A percentile compares a stretch with the other conserved stretches of the same genome.
Conservation (phyloP, 192 early-diverging fungal species). For the Obelidium mucronatum region DNA sequence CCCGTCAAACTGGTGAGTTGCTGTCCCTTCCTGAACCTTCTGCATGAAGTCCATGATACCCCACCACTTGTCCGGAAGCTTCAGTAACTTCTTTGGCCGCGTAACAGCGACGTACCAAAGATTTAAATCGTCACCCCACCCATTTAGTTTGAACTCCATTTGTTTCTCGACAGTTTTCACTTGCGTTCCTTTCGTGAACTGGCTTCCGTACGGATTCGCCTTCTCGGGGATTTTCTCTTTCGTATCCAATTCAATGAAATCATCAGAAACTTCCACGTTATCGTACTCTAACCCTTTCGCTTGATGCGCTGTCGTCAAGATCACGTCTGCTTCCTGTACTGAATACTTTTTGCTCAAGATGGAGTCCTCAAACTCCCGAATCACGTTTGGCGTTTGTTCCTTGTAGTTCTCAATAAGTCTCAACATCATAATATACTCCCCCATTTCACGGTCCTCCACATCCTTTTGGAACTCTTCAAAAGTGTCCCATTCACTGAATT, state of each 20-base stretch:
- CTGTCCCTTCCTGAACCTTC: not conserved
- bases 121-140: slow-evolving; percentile 38
- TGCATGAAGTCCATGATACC: slow-evolving; percentile 26
- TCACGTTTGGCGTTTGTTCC: slow-evolving; percentile 3
- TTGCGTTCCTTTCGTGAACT: not conserved
- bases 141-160: slow-evolving; percentile 27
- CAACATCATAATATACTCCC: slow-evolving; percentile 4
- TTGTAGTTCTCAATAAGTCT: slow-evolving; percentile 15
- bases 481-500: slow-evolving; percentile 19
- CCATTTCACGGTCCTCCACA: slow-evolving; percentile 27
- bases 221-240: slow-evolving; percentile 3
- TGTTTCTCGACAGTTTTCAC: not conserved
- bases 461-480: slow-evolving; percentile 29
- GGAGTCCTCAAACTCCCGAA: slow-evolving; percentile 16
- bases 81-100: slow-evolving; percentile 17
- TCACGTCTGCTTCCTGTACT: slow-evolving; percentile 5
- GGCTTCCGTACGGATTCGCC: not conserved
- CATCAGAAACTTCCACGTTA: slow-evolving; percentile 29
- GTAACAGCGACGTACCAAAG: slow-evolving; percentile 39
- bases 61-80: slow-evolving; percentile 32
- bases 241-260: slow-evolving; percentile 15
- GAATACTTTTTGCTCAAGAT: not conserved
- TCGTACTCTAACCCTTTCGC: slow-evolving; percentile 35
- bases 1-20: not conserved
- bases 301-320: slow-evolving; percentile 36